Evolutionary conservation across 2,329 filamentous ascomycete species (phyloP), one percentile per base, ranked within the genome.

Genomic region (Arthrobotrys sphaeroides): DNA sequence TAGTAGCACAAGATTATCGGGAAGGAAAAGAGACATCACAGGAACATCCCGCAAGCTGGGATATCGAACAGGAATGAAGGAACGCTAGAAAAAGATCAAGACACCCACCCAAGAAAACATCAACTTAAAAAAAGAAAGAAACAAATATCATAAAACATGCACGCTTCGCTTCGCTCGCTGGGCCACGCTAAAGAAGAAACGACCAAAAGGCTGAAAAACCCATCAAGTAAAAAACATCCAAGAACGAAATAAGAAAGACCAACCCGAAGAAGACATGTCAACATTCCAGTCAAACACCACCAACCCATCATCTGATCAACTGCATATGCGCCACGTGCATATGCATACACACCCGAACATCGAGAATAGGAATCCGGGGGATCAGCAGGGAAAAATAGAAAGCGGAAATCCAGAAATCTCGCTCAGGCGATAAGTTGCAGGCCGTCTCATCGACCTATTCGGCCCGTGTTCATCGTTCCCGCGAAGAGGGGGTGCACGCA

Each of bases 121-220:
- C 28, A 26, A 60, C 22, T 16, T 36, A 60, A n/a, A 12, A 57
- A 38, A 18, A 10, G 45, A 45, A 66, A 55, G 26, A n/a, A n/a
- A 42, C 4, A 65, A 3, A 31, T 33, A 12, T 3, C 26, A 20
- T n/a, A 22, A 45, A 31, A 61, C 57, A 61, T 61, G 38, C 33
- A 47, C 16, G 36, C 9, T 33, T n/a, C 59, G 59, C 59, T 62
- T 45, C 24, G 31, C 59, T 31, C 60, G 43, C 60, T 64, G 42
- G 42, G 42, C 49, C 0, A 43, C 28, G 40, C n/a, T 45, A n/a
- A 16, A 31, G 36, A 33, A 6, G 7, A 5, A 45, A 45, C 22
- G 5, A 33, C 28, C 5, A 31, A 31, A 49, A 53, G n/a, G 45
- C 45, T 26, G 20, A 28, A 45, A 45, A 45, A 53, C 2, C 26